These are phyloP conservation scores for Batkoa obscura DNA, from an alignment of 371 early-diverging fungal genomes.

Conservation along the genomic window DNA sequence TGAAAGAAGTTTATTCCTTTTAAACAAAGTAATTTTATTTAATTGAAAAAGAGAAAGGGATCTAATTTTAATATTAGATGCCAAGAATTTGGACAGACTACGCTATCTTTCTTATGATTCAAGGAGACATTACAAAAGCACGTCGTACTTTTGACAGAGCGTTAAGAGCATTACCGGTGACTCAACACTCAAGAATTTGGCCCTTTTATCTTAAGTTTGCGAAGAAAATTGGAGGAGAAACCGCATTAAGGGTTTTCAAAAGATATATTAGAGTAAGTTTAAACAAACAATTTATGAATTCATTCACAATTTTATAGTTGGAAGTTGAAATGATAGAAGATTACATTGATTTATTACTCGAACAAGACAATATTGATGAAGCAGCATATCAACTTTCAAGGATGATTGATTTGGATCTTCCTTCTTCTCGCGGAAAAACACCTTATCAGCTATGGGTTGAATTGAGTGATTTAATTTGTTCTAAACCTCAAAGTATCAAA, in stretches of 20 bases:
- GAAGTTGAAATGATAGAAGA: conserved; percentile 50
- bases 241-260: conserved; percentile 54
- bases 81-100: conserved; percentile 70
- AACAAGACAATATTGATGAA: conserved; percentile 51
- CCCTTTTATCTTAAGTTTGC: conserved; percentile 65
- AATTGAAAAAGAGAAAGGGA: neutral
- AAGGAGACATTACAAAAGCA: conserved; percentile 46
- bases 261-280: conserved; percentile 56
- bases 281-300: neutral
- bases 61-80: conserved; percentile 30
- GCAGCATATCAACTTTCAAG: conserved; percentile 61
- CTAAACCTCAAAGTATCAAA: conserved; percentile 47
- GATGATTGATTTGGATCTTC: conserved; percentile 45
- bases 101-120: conserved; percentile 42
- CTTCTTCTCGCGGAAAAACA: conserved; percentile 47
- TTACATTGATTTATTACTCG: conserved; percentile 49
- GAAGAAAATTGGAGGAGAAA: conserved; percentile 54
- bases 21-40: conserved; percentile 52
- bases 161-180: conserved; percentile 73
- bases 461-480: conserved; percentile 60
- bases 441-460: conserved; percentile 73
- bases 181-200: conserved; percentile 87
- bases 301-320: conserved; percentile 16
- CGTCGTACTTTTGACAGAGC: conserved; percentile 81
- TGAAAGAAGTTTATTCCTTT: conserved; percentile 64